Percentiles rank a stretch among this genome's conserved stretches.
These are phyloP conservation scores for Talaromyces rugulosus DNA, from an alignment of 2,329 filamentous ascomycete genomes.

Conservation along the genomic window DNA sequence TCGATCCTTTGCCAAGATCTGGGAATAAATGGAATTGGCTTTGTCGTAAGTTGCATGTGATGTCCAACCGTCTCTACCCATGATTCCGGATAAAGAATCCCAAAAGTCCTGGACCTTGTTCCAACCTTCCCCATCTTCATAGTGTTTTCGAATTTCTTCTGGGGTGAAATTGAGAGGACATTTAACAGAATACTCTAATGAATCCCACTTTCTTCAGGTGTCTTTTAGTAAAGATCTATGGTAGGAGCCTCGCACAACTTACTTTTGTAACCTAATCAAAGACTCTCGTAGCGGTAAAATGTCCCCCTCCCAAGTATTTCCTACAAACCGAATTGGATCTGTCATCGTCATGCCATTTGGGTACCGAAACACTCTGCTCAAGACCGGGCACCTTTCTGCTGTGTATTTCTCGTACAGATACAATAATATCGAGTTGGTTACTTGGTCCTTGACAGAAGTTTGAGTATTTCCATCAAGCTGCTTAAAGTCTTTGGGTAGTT, in stretches of 20 bases:
- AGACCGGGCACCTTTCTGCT: conserved; percentile 21
- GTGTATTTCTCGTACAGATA: conserved; percentile 28
- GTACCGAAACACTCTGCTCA: conserved; percentile 22
- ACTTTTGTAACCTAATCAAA: conserved; percentile 14
- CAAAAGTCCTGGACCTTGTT: conserved; percentile 14
- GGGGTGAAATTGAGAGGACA: conserved; percentile 11
- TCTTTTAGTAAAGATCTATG: not conserved
- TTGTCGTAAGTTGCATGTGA: conserved; percentile 13
- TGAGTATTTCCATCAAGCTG: conserved; percentile 9
- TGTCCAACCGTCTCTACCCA: conserved; percentile 14
- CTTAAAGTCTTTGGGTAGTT: conserved; percentile 21
- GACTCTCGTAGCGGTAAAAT: conserved; percentile 28
- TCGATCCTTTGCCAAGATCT: conserved; percentile 7
- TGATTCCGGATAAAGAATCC: conserved; percentile 13
- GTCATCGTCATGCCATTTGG: conserved; percentile 21
- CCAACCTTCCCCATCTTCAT: conserved; percentile 13
- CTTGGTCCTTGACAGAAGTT: conserved; percentile 8
- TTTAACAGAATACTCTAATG: not conserved
- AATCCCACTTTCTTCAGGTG: conserved; percentile 8
- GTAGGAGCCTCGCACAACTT: conserved; percentile 6
- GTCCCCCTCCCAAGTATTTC: conserved; percentile 28
- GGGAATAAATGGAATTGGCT: conserved; percentile 11
- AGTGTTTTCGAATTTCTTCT: conserved; percentile 14
- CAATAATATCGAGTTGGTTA: conserved; percentile 16
- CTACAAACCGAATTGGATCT: conserved; percentile 26